Evolutionary conservation across 2,329 filamentous ascomycete species (phyloP).

Genomic region (Sclerotinia subarctica): DNA sequence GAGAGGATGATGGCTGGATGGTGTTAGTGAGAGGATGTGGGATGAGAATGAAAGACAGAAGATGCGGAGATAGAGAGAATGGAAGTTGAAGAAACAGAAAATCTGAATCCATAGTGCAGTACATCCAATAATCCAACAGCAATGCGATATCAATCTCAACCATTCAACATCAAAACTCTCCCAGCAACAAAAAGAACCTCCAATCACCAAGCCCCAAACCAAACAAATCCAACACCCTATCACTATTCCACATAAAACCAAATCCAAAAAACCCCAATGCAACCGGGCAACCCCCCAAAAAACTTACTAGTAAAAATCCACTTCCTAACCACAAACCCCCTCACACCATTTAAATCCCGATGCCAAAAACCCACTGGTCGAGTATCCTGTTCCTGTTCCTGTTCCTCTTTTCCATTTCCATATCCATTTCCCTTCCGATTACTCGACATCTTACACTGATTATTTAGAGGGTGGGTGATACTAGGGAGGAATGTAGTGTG

Average conservation of each 20-base stretch:
- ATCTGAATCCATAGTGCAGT: no score
- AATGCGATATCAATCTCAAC: background rate
- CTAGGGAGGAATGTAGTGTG: no score
- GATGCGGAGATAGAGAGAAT: background rate
- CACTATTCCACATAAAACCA: background rate
- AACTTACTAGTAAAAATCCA: conserved; percentile 32
- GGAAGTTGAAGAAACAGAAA: fast-evolving
- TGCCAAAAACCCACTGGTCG: conserved; percentile 30
- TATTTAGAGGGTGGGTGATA: background rate
- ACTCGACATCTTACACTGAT: background rate
- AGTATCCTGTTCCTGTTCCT: conserved; percentile 23
- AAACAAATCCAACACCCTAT: background rate
- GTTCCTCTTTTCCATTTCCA: background rate
- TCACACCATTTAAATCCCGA: conserved; percentile 24
- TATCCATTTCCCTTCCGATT: background rate
- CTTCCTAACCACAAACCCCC: conserved; percentile 26
- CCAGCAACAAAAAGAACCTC: no score
- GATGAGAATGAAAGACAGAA: background rate
- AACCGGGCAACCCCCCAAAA: conserved; percentile 40
- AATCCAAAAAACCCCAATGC: no score
- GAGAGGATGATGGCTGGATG: conserved; percentile 3
- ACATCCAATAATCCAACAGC: background rate
- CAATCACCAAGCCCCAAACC: background rate
- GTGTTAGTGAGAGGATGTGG: background rate
- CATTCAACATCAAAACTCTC: no score